Evolutionary conservation across 108 stramenopile genomes (phyloP), one percentile per base, ranked within the genome.

Genomic region (Tribonema minus): DNA sequence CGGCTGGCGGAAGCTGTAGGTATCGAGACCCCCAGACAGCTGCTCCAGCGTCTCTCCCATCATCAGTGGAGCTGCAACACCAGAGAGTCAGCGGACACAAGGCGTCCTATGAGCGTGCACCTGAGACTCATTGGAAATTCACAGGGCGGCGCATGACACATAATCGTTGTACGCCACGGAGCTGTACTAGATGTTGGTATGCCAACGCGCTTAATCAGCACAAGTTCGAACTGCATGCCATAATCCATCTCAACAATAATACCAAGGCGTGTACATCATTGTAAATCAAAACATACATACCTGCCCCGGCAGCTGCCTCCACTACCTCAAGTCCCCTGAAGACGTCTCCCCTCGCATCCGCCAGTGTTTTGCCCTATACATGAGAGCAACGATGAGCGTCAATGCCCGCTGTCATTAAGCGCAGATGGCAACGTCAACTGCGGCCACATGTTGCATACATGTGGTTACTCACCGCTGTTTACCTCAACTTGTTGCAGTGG

Each of bases 241-340:
- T n/a, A n/a, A n/a, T n/a, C n/a, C n/a, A n/a, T n/a, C n/a, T n/a
- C n/a, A n/a, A n/a, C n/a, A n/a, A n/a, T n/a, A n/a, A n/a, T n/a
- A n/a, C n/a, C n/a, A n/a, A n/a, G n/a, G n/a, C n/a, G n/a, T n/a
- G n/a, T n/a, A n/a, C n/a, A n/a, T n/a, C n/a, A n/a, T n/a, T n/a
- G n/a, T n/a, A n/a, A n/a, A n/a, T n/a, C n/a, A n/a, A n/a, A n/a
- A n/a, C n/a, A n/a, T n/a, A n/a, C n/a, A n/a, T n/a, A n/a, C n/a
- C n/a, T n/a, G n/a, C n/a, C n/a, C 58, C 40, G 29, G 87, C 88
- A 37, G 89, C 84, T 23, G 88, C 79, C 87, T 98, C 96, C 5
- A 98, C 94, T 20, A 95, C 91, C 85, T 98, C 96, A 63, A 95
- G 77, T 31, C 95, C 96, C 23, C 95, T 89, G 89, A 94, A 95